These are phyloP conservation scores for Lolium perenne DNA, from an alignment of 176 grass and related monocot genomes.

Conservation along the genomic window DNA sequence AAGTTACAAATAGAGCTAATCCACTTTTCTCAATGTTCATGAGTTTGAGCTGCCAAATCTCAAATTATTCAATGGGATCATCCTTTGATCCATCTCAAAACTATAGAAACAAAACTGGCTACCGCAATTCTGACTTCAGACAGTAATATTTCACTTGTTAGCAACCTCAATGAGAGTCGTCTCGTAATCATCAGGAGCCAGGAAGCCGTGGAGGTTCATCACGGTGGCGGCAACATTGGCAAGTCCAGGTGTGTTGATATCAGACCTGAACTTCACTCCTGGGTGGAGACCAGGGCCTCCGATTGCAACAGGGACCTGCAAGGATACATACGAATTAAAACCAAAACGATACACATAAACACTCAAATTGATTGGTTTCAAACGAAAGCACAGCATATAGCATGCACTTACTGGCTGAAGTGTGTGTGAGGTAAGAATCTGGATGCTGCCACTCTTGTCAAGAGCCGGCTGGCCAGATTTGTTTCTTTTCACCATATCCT, in stretches of 20 bases:
- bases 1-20: slow-evolving; percentile 22
- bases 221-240: slow-evolving; percentile 93
- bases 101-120: slow-evolving; percentile 58
- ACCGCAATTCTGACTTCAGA: slow-evolving; percentile 17
- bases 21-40: not conserved
- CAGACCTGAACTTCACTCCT: slow-evolving; percentile 71
- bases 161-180: slow-evolving; percentile 82
- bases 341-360: not conserved
- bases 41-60: slow-evolving; percentile 45
- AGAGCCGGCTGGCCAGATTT: slow-evolving; percentile 75
- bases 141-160: slow-evolving; percentile 48
- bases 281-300: slow-evolving; percentile 83
- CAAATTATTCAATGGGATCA: slow-evolving; percentile 43
- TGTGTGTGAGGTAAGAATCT: slow-evolving; percentile 97
- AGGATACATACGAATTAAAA: slow-evolving; percentile 31
- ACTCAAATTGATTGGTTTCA: not conserved
- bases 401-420: slow-evolving; percentile 82
- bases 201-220: slow-evolving; percentile 94
- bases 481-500: slow-evolving; percentile 98
- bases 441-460: slow-evolving; percentile 73
- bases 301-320: slow-evolving; percentile 94
- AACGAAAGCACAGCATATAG: not conserved
- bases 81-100: slow-evolving; percentile 31
- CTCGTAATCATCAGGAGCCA: slow-evolving; percentile 84
- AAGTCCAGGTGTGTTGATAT: slow-evolving; percentile 70